These are phyloP conservation scores for Helichrysum umbraculigerum DNA, from an alignment of 129 eudicot species.

Conservation along the genomic window DNA sequence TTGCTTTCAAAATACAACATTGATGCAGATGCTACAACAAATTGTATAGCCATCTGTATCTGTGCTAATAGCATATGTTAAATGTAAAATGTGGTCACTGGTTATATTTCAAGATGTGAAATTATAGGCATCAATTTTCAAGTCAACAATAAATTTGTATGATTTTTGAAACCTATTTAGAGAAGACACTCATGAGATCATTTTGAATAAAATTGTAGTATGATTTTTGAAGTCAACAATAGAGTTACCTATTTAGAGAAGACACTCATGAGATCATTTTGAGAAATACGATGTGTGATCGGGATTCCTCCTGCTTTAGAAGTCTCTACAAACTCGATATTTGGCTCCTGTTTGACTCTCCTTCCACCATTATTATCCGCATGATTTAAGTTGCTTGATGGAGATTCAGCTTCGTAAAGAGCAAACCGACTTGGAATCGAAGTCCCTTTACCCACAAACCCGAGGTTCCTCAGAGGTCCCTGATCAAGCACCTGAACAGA, in stretches of 20 bases:
- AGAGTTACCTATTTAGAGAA: slow-evolving; percentile 59
- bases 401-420: slow-evolving; percentile 47
- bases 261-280: slow-evolving; percentile 66
- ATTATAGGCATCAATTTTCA: neutral
- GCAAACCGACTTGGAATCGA: slow-evolving; percentile 71
- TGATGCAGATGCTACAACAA: neutral
- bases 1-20: slow-evolving; percentile 13
- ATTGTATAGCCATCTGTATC: neutral
- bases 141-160: slow-evolving; percentile 4
- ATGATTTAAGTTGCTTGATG: slow-evolving; percentile 35
- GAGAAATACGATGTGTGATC: slow-evolving; percentile 38
- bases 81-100: neutral
- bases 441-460: slow-evolving; percentile 51
- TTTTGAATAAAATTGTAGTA: too few relatives aligned
- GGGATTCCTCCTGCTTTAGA: slow-evolving; percentile 48
- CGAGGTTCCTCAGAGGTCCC: slow-evolving; percentile 45
- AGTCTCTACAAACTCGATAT: slow-evolving; percentile 41
- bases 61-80: neutral
- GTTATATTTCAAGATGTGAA: slow-evolving; percentile 10
- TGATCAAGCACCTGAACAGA: slow-evolving; percentile 40
- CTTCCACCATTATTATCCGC: slow-evolving; percentile 34
- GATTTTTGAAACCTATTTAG: slow-evolving; percentile 50
- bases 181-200: slow-evolving; percentile 67
- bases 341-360: slow-evolving; percentile 75
- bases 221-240: neutral